These are phyloP conservation scores for Picocystis salinarum DNA, from an alignment of 139 green algal genomes.

Conservation along the genomic window DNA sequence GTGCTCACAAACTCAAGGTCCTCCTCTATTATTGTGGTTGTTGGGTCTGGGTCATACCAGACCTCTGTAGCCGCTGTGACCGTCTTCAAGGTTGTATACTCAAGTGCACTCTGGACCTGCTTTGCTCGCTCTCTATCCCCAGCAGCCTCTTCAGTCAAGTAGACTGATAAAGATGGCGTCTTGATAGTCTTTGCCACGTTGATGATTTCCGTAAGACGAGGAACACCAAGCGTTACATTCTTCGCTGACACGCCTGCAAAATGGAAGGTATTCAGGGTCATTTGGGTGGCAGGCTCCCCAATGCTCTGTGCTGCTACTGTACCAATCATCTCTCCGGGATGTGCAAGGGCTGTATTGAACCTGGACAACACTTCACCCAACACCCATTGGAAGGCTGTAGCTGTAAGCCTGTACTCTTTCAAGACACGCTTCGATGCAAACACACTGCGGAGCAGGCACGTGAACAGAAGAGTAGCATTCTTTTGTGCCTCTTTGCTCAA, in stretches of 20 bases:
- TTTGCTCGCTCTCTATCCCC: constrained; percentile 60
- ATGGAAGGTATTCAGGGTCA: constrained; percentile 78
- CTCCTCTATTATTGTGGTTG: constrained; percentile 65
- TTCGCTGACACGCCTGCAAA: constrained; percentile 84
- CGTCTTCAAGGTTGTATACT: constrained; percentile 82
- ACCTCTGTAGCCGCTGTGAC: constrained; percentile 58
- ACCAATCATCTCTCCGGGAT: constrained; percentile 60
- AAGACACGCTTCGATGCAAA: constrained; percentile 76
- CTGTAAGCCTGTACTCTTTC: constrained; percentile 57
- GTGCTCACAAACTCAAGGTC: constrained; percentile 62
- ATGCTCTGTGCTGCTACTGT: constrained; percentile 89
- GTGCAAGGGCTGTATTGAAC: constrained; percentile 5
- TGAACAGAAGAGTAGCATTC: constrained; percentile 88
- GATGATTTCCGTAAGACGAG: constrained; percentile 96
- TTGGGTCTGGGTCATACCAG: constrained; percentile 59
- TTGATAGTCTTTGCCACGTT: constrained; percentile 99
- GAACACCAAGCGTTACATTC: constrained; percentile 97
- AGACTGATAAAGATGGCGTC: constrained; percentile 80
- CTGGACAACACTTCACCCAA: constrained; percentile 68
- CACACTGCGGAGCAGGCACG: constrained; percentile 55
- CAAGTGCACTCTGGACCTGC: constrained; percentile 75
- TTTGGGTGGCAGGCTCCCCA: constrained; percentile 87
- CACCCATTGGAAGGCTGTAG: constrained; percentile 74
- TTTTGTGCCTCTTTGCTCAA: constrained; percentile 75
- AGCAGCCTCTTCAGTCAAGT: constrained; percentile 28